Evolutionary conservation across 768 basidiomycete genomes (phyloP), one percentile per base, ranked within the genome.

Genomic region (Mrakia frigida): DNA sequence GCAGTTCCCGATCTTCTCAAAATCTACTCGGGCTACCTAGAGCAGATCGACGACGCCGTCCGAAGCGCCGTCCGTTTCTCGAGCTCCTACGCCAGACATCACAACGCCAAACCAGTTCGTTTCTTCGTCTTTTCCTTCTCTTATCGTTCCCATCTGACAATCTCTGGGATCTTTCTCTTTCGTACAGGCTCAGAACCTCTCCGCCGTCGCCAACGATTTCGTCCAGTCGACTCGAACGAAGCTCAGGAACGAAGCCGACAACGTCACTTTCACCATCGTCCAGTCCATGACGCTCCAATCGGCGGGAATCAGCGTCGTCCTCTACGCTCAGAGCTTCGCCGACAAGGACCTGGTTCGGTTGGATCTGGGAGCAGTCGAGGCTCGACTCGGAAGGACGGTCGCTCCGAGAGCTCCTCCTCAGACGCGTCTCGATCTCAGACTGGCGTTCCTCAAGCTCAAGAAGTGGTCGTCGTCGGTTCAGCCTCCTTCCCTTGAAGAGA

Each of bases 41-140:
- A 35, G 80, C 50, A 80, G 23, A 77, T 82, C 46, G 80, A 81
- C 39, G 60, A 83, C 56, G 82, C 81, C 2, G 72, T 82, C 35
- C 77, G 80, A 33, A 77, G 68, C 41, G 52, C 67, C 46, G 67
- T 78, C 21, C 78, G 81, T 65, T 82, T 82, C 75, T 83, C 70
- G 10, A 53, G 52, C 35, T 56, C 70, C 18, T 72, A 52, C 53
- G 50, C 46, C 1, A 31, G 46, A 6, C 46, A 52, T 23, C 50
- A 50, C 25, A 50, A 37, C 21, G 50, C 53, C 33, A 59, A 56
- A 23, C 70, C 70, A 0, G 70, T 53, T 18, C 2, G 67, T 39
- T 23, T 9, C 14, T 39, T 7, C 33, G 18, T 65, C 18, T 11
- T 23, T 18, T 43, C 3, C 7, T 69, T 37, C 35, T 41, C 41